Base-by-base conservation (phyloP, 805 yeast species). In the Crinitomyces ghanaensis region DNA sequence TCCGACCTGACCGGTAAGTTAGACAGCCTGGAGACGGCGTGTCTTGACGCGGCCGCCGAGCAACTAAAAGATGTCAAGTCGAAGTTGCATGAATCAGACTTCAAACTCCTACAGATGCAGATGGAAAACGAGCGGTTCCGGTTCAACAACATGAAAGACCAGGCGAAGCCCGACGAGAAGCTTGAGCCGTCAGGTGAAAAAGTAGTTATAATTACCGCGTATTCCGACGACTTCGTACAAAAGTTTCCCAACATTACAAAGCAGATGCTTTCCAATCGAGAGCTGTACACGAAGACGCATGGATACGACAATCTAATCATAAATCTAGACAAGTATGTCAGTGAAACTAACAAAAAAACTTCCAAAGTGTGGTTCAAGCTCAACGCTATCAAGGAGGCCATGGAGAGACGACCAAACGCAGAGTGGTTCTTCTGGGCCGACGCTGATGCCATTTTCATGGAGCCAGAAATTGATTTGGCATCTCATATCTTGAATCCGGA, bases 391-490 rank as follows among this genome's bases (percentile, higher is more conserved):
- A 40, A 40, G 28, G 50, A 56, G 7, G 45, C 53, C 3, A 51
- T 51, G 20, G 43, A 43, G 9, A 28, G 26, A 13, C 34, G 50
- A 30, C 57, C 59, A 2, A 46, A 53, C 2, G 56, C 49, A 11
- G 56, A 56, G 31, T 56, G 61, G 61, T 39, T 56, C 22, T 54
- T 57, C 56, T 56, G 58, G 59, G 43, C 57, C n/a, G 61, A 56
- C 35, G 38, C 45, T 6, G 61, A 56, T 26, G 49, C 51, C 9
- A 37, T 56, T 16, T 47, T 56, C 31, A 52, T 54, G 53, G 52
- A 53, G 22, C 45, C 48, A 4, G 30, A 38, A 9, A 26, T 49
- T 13, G 52, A 50, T 19, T 38, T 56, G 9, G 53, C 45, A 2
- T 33, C 35, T 7, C 50, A 48, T 24, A 28, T 56, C 5, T 37